Evolutionary conservation across 2,329 filamentous ascomycete genomes (phyloP), one percentile per base, ranked within the genome.

Genomic region (Pseudogymnoascus sp.): DNA sequence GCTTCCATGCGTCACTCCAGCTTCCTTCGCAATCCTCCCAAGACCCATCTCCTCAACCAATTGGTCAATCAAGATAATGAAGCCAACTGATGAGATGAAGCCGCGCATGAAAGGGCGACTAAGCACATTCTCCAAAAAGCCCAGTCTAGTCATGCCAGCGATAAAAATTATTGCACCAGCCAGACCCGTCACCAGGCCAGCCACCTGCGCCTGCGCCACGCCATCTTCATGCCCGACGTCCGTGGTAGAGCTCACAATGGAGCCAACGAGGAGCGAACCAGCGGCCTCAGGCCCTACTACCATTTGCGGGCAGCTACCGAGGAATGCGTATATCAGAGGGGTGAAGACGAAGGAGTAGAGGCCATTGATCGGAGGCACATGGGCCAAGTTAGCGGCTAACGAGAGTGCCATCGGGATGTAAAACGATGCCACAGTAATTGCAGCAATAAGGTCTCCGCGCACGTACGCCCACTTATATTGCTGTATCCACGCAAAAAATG

Each of bases 371-470:
- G 95, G 89, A 7, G 93, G 92, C 1, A 97, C 86, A 73, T 97
- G 95, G 5, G 89, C 92, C 43, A 99, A 86, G 72, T 97, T 97
- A 41, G 91, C 87, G 62, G 95, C 92, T 67, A 96, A 88, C 0
- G 95, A 97, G 12, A 99, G 83, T 0, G 92, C 89, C 93, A 99
- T 97, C 60, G 95, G 95, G 38, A 99, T 89, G 75, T 99, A 99
- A 78, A 99, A 95, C 25, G 93, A 96, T n/a, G 93, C 91, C 79
- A 99, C 88, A n/a, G 95, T 97, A 66, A 97, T 75, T 59, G 93
- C 93, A 7, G 93, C 89, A 12, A 96, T 80, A 16, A 97, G 77
- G 75, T 99, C 95, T 58, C 95, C 95, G 69, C 88, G 85, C 58
- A 97, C 75, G 75, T 90, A 96, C 3, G 85, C 83, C 82, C 86